Evolutionary conservation across 1,139 yeast genomes (phyloP).

Genomic region (Suhomyces anneliseae): DNA sequence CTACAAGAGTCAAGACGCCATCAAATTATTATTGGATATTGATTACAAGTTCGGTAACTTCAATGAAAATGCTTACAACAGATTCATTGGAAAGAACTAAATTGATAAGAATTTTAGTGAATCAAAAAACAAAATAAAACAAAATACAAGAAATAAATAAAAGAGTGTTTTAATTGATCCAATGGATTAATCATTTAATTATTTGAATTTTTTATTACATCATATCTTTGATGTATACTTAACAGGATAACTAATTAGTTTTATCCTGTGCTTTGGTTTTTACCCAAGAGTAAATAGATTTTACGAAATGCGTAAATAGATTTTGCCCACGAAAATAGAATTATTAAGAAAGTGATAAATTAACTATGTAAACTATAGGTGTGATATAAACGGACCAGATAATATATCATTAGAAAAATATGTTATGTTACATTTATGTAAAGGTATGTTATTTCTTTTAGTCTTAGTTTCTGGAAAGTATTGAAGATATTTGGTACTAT

Average conservation of each 20-base stretch:
- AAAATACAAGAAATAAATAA: no score
- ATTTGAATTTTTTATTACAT: no score
- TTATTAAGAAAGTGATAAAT: neutral
- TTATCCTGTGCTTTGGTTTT: neutral
- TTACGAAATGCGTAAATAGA: neutral
- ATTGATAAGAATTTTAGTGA: neutral
- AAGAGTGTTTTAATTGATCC: neutral
- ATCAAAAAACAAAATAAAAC: neutral
- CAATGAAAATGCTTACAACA: conserved; percentile 50
- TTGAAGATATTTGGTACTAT: no score
- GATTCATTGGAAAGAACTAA: conserved; percentile 37
- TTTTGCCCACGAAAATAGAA: neutral
- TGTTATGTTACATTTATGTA: no score
- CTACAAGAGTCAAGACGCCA: conserved; percentile 61
- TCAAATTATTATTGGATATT: conserved; percentile 60
- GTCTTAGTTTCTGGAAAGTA: no score
- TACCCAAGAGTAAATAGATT: neutral
- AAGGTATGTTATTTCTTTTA: no score
- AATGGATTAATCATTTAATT: neutral
- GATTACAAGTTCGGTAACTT: conserved; percentile 64
- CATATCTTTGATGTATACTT: no score
- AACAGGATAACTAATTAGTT: no score
- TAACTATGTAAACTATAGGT: neutral
- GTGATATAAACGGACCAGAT: no score
- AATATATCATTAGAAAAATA: no score